Evolutionary conservation across 768 basidiomycete genomes (phyloP).

Genomic region (Pisolithus tinctorius): DNA sequence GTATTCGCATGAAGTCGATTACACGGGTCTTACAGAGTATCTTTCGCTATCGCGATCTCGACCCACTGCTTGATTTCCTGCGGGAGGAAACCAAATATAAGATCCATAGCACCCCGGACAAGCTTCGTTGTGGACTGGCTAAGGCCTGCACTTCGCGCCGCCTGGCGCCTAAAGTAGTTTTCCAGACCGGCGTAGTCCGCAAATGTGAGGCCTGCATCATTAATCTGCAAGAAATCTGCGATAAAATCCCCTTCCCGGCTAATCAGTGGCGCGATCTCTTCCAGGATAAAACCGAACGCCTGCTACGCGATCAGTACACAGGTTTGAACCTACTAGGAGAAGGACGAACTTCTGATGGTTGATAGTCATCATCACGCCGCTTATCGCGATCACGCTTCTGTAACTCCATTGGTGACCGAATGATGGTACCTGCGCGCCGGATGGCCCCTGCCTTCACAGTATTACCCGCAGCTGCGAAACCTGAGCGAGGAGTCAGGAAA

Average conservation of each 20-base stretch:
- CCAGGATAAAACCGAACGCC: conserved; percentile 70
- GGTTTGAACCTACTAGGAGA: neutral
- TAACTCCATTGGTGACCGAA: conserved; percentile 67
- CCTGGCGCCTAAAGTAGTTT: conserved; percentile 90
- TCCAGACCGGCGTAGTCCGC: conserved; percentile 94
- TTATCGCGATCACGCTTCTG: conserved; percentile 40
- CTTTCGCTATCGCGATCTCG: conserved; percentile 68
- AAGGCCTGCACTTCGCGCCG: conserved; percentile 63
- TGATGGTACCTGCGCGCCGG: conserved; percentile 77
- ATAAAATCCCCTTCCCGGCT: conserved; percentile 85
- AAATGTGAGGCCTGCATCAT: conserved; percentile 82
- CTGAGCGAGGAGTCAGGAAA: conserved; percentile 25
- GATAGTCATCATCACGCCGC: conserved; percentile 49
- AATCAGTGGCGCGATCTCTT: conserved; percentile 70
- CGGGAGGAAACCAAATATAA: conserved; percentile 91
- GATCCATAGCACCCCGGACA: conserved; percentile 83
- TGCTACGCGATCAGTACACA: conserved; percentile 23
- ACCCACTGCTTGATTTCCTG: conserved; percentile 80
- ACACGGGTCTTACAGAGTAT: conserved; percentile 54
- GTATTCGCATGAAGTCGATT: conserved; percentile 1
- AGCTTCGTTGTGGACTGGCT: conserved; percentile 69
- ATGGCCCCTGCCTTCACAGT: conserved; percentile 53
- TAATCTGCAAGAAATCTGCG: conserved; percentile 87
- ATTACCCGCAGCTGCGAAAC: conserved; percentile 28
- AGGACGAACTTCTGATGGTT: conserved; percentile 61